These are phyloP conservation scores for Kwoniella newhampshirensis DNA, from an alignment of 768 basidiomycete species.

Conservation along the genomic window DNA sequence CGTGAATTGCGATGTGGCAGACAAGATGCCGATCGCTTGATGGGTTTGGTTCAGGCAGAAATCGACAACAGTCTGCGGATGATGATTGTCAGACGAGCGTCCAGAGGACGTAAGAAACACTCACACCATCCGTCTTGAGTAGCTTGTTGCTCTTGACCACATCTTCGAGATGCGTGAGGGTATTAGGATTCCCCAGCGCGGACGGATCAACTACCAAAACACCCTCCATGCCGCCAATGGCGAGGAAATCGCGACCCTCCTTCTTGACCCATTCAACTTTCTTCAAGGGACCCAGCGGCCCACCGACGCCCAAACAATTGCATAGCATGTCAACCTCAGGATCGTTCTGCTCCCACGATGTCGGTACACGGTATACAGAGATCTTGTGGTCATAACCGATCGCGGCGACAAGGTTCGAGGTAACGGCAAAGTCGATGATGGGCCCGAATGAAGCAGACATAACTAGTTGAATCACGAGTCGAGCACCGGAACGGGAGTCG, in stretches of 20 bases:
- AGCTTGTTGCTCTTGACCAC: constrained; percentile 20
- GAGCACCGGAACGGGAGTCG: constrained; percentile 31
- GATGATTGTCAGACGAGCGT: constrained; percentile 5
- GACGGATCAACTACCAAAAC: constrained; percentile 32
- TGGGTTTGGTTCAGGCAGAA: constrained; percentile 44
- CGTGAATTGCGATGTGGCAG: constrained; percentile 17
- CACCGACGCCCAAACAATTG: neutral
- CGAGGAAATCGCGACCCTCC: constrained; percentile 24
- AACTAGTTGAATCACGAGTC: constrained; percentile 26
- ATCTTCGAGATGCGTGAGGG: neutral
- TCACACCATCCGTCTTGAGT: constrained; percentile 38
- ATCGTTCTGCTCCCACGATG: constrained; percentile 30
- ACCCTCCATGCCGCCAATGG: constrained; percentile 33
- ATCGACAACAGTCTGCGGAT: constrained; percentile 21
- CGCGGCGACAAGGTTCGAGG: constrained; percentile 26
- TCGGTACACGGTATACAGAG: constrained; percentile 31
- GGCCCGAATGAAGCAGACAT: constrained; percentile 13
- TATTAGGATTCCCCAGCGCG: neutral
- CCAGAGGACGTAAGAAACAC: neutral
- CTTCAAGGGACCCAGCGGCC: constrained; percentile 10
- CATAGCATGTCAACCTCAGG: constrained; percentile 8
- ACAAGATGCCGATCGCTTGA: constrained; percentile 39
- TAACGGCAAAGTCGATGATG: constrained; percentile 35
- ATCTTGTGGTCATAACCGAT: constrained; percentile 26
- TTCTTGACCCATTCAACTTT: constrained; percentile 36